Evolutionary conservation across 108 stramenopile species (phyloP).

Genomic region (Cyclostephanos invisitatus): DNA sequence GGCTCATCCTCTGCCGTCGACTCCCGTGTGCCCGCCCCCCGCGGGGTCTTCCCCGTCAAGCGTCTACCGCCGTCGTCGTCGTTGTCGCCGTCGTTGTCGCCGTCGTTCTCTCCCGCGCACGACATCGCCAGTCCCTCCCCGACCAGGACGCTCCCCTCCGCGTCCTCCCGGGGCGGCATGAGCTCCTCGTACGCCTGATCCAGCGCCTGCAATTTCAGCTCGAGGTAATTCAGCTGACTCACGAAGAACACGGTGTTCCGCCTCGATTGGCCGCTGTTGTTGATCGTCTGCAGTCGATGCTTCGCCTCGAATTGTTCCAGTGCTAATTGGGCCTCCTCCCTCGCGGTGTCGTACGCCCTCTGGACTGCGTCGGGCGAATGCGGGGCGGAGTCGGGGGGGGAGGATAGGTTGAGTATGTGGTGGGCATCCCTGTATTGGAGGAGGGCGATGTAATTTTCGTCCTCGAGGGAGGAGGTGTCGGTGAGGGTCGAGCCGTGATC

Average conservation of each 20-base stretch:
- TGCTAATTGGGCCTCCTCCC: slow-evolving; percentile 20
- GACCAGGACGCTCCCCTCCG: background rate
- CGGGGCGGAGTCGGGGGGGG: slow-evolving; percentile 2
- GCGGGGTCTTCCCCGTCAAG: background rate
- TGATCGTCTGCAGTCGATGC: background rate
- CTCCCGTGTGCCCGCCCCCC: background rate
- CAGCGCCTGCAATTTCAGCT: slow-evolving; percentile 44
- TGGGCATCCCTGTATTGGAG: slow-evolving; percentile 35
- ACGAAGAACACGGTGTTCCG: slow-evolving; percentile 24
- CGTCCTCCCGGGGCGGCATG: slow-evolving; percentile 7
- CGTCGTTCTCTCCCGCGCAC: background rate
- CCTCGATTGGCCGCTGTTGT: slow-evolving; percentile 1
- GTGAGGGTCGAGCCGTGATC: slow-evolving; percentile 4
- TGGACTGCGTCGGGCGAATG: background rate
- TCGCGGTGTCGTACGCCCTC: slow-evolving; percentile 17
- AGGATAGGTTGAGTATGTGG: slow-evolving; percentile 29
- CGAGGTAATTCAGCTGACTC: slow-evolving; percentile 26
- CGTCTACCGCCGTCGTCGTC: background rate
- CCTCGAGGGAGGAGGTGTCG: background rate
- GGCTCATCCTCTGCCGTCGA: background rate
- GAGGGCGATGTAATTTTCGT: slow-evolving; percentile 38
- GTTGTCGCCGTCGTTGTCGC: background rate
- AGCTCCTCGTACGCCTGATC: slow-evolving; percentile 42
- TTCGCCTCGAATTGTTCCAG: slow-evolving; percentile 27
- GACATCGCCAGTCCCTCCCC: background rate